These are phyloP conservation scores for Vachellia pachyceras DNA, from an alignment of 306 rosid species.

Conservation along the genomic window DNA sequence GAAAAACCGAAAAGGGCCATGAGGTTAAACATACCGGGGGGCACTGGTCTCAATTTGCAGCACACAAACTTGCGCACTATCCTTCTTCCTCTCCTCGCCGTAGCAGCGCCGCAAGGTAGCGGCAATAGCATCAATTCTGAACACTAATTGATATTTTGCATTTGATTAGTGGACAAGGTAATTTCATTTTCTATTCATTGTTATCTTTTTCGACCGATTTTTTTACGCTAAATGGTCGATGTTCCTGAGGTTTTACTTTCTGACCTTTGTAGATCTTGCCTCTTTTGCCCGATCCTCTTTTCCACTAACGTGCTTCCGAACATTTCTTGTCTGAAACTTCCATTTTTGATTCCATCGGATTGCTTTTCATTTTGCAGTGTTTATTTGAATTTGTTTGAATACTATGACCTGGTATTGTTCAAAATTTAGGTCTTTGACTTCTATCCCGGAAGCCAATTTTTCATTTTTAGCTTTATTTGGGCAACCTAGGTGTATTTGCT, in stretches of 20 bases:
- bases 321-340: neutral
- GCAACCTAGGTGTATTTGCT: neutral
- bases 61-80: neutral
- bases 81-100: neutral
- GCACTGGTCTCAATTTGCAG: neutral
- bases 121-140: conserved; percentile 39
- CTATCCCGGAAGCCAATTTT: neutral
- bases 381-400: neutral
- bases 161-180: conserved; percentile 44
- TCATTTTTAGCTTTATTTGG: neutral
- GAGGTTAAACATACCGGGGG: neutral
- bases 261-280: conserved; percentile 46
- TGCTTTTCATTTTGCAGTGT: neutral
- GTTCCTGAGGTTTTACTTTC: neutral
- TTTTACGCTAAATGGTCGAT: neutral
- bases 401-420: neutral
- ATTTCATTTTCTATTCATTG: neutral
- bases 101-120: conserved; percentile 51
- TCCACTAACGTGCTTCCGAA: neutral
- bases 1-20: neutral
- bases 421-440: conserved; percentile 38
- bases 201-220: neutral
- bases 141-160: conserved; percentile 24
- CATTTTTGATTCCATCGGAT: neutral
- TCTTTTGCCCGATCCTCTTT: conserved; percentile 26